Evolutionary conservation across 352 stramenopile species (phyloP), one percentile per base, ranked within the genome.

Genomic region (Phytopythium sindhum): DNA sequence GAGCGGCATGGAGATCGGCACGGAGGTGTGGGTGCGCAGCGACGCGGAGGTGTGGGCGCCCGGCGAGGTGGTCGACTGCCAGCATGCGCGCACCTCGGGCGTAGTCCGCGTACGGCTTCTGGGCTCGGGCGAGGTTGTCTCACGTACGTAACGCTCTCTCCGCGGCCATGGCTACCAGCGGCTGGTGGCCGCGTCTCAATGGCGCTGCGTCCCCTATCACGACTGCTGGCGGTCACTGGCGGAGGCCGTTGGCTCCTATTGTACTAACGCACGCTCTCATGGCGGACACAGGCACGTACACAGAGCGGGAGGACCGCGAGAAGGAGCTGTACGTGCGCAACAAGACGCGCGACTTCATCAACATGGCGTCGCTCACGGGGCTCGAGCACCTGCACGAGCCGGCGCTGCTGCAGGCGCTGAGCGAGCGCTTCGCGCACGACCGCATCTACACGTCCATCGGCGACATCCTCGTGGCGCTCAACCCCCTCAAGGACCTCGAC

Each of bases 371-470:
- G 53, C 84, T 96, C 69, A 93, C 87, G 29, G 73, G 68, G 4
- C 81, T 96, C 51, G 82, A 92, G 53, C 86, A 96, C 56, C 63
- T 96, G 63, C 87, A 96, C 63, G 88, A 95, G 66, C 81, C 88
- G 11, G 84, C 85, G 61, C 71, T 96, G 55, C 68, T 96, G 21
- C 81, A 95, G 61, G 87, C 85, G 33, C 74, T 96, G 19, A 81
- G 74, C 56, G 81, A 93, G 48, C 85, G 88, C 23, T 96, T 94
- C 50, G 55, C 57, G 19, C 61, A 80, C 48, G 81, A 95, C 68
- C 61, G 83, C 61, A 94, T 96, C 69, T 96, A 96, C 73, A 96
- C 89, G 17, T 92, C 80, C 5, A 95, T 94, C 60, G 89, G 87
- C 31, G 83, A 93, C 63, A 94, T 96, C 61, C 64, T 96, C 37